Base-by-base conservation (phyloP, 345 rosid genomes). In the Rhodomyrtus tomentosa region DNA sequence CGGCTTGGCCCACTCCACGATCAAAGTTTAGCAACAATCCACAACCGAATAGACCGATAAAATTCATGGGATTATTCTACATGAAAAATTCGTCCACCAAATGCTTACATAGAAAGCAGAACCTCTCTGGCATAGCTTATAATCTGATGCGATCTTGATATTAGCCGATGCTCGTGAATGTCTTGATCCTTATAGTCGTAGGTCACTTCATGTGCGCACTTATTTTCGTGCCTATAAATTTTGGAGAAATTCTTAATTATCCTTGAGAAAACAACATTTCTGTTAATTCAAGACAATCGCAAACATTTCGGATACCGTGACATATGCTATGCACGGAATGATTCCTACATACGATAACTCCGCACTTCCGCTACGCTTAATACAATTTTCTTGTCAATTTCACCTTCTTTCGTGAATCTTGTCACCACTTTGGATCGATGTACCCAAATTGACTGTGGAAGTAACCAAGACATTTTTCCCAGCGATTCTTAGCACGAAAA, bases 81-180 rank as follows among this genome's bases (percentile, higher is more conserved):
- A 0, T 0, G 8, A 58, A 3, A 27, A 0, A 16, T 58, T 27
- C 72, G 27, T 58, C 0, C 7, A 1, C 11, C 32, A 2, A 25
- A 55, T n/a, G 32, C 62, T 25, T 25, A 1, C 0, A 56, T 56
- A 1, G 18, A 56, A 1, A 56, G 36, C 68, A n/a, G 5, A 0
- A 15, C 15, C 38, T 59, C 10, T 59, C 15, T 59, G 3, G 21
- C 7, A 2, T 59, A 14, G 73, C 38, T 59, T 14, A 15, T 18
- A 27, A 15, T 29, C 38, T 0, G 8, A 59, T 0, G 73, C 0
- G 2, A 18, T 59, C 12, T 27, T 0, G 2, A 29, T 27, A 29
- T 27, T 59, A 27, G 21, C 10, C 40, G 7, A 14, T 29, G 3
- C 2, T 20, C 10, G 0, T 0, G 0, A 29, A 59, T 14, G 73